Evolutionary conservation across 2,329 filamentous ascomycete species (phyloP).

Genomic region (Colletotrichum tamarilloi): DNA sequence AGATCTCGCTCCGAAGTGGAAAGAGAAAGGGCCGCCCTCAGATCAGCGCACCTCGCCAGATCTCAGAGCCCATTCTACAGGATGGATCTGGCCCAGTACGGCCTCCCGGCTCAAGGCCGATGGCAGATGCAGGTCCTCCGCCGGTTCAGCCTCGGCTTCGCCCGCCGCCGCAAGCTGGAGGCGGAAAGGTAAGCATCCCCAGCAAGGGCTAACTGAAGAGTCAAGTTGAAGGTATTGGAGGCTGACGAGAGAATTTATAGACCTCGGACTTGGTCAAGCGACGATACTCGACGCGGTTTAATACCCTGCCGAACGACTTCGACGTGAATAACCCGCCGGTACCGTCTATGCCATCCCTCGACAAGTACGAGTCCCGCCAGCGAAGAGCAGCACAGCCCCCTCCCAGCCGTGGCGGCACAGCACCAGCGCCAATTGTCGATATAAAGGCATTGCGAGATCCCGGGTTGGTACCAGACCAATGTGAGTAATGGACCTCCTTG

Average conservation of each 20-base stretch:
- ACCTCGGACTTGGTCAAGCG: conserved; percentile 90
- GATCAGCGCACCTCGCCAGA: conserved; percentile 72
- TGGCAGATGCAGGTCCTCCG: conserved; percentile 30
- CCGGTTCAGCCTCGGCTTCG: conserved; percentile 36
- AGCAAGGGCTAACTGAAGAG: neutral
- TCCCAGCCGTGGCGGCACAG: conserved; percentile 59
- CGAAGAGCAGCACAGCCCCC: conserved; percentile 62
- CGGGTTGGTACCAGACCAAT: conserved; percentile 82
- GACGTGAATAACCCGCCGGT: conserved; percentile 77
- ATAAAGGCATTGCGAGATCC: conserved; percentile 83
- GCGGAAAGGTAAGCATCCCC: conserved; percentile 63
- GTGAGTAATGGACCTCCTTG: conserved; percentile 53
- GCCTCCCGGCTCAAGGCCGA: conserved; percentile 39
- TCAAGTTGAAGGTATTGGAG: neutral
- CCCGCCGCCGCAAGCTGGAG: conserved; percentile 61
- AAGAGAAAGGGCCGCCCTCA: conserved; percentile 71
- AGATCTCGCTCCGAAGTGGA: conserved; percentile 72
- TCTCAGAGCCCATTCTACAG: conserved; percentile 69
- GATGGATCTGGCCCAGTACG: conserved; percentile 45
- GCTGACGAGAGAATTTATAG: conserved; percentile 46
- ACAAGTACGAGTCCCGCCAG: conserved; percentile 66
- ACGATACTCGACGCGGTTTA: conserved; percentile 93
- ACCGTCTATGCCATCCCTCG: conserved; percentile 71
- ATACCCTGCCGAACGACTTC: conserved; percentile 77
- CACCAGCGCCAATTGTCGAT: conserved; percentile 76